These are phyloP conservation scores for Phlebiopsis flavidoalba DNA, from an alignment of 768 basidiomycete genomes.

Conservation along the genomic window DNA sequence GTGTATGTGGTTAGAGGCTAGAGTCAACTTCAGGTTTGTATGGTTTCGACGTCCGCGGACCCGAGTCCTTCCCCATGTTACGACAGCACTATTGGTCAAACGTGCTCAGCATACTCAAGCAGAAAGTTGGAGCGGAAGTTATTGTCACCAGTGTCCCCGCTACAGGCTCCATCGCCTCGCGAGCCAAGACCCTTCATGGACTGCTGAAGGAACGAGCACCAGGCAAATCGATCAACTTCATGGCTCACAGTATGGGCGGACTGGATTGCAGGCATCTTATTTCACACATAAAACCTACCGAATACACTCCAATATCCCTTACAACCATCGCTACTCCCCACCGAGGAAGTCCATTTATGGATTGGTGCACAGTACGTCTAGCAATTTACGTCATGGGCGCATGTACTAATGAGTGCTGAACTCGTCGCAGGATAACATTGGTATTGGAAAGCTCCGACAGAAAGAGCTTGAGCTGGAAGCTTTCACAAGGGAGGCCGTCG, in stretches of 20 bases:
- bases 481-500: not conserved
- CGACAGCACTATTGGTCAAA: slow-evolving; percentile 94
- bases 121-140: slow-evolving; percentile 88
- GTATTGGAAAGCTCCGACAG: slow-evolving; percentile 62
- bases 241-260: slow-evolving; percentile 98
- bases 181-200: slow-evolving; percentile 71
- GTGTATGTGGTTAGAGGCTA: not conserved
- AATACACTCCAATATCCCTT: slow-evolving; percentile 83
- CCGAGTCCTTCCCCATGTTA: slow-evolving; percentile 73
- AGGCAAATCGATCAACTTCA: slow-evolving; percentile 83
- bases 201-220: slow-evolving; percentile 60
- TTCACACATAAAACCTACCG: slow-evolving; percentile 72
- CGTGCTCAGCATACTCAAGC: slow-evolving; percentile 72
- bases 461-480: slow-evolving; percentile 9
- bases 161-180: slow-evolving; percentile 83
- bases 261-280: slow-evolving; percentile 93
- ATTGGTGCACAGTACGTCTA: slow-evolving; percentile 84
- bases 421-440: slow-evolving; percentile 71
- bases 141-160: slow-evolving; percentile 92
- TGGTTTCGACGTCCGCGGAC: slow-evolving; percentile 90
- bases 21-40: slow-evolving; percentile 61
- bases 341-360: slow-evolving; percentile 97
- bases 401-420: not conserved
- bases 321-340: slow-evolving; percentile 93
- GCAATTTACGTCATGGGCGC: not conserved